Conservation (phyloP, 352 stramenopile genomes). For the Pythium phragmitis region DNA sequence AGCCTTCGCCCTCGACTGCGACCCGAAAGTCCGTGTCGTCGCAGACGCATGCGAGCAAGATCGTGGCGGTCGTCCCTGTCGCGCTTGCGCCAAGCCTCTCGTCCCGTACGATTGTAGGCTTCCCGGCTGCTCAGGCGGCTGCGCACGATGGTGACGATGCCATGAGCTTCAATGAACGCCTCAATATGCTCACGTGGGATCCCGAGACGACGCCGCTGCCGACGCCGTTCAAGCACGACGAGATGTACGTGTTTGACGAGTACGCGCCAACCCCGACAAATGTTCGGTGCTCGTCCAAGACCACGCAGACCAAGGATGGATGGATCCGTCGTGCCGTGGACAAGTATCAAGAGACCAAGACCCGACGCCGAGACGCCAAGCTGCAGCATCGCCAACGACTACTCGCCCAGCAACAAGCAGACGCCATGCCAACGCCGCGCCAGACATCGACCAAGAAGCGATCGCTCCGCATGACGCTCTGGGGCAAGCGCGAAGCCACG, state of each 20-base stretch:
- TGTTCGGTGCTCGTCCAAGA: slow-evolving; percentile 2
- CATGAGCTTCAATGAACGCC: slow-evolving; percentile 40
- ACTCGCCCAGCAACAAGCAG: not conserved
- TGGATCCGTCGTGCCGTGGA: slow-evolving; percentile 29
- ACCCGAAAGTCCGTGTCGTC: slow-evolving; percentile 3
- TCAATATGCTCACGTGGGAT: slow-evolving; percentile 40
- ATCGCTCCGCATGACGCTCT: slow-evolving; percentile 23
- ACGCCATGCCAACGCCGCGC: slow-evolving; percentile 4
- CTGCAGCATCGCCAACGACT: slow-evolving; percentile 12
- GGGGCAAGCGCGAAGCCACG: slow-evolving; percentile 12
- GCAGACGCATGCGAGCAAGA: slow-evolving; percentile 11
- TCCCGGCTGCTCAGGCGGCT: not conserved
- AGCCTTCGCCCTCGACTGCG: slow-evolving; percentile 6
- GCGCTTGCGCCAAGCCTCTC: slow-evolving; percentile 23
- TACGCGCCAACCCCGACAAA: slow-evolving; percentile 24
- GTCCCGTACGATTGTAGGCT: slow-evolving; percentile 19
- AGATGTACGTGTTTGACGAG: slow-evolving; percentile 35
- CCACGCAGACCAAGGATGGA: slow-evolving; percentile 13
- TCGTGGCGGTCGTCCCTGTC: slow-evolving; percentile 31
- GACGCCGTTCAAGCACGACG: slow-evolving; percentile 27
- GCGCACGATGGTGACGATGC: not conserved
- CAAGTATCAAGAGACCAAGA: slow-evolving; percentile 29
- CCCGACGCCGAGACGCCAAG: slow-evolving; percentile 22
- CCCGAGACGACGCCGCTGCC: slow-evolving; percentile 28
- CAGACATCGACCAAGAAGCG: slow-evolving; percentile 27